Evolutionary conservation across 2,329 filamentous ascomycete species (phyloP), one percentile per base, ranked within the genome.

Genomic region (Paecilomyces fulvus): DNA sequence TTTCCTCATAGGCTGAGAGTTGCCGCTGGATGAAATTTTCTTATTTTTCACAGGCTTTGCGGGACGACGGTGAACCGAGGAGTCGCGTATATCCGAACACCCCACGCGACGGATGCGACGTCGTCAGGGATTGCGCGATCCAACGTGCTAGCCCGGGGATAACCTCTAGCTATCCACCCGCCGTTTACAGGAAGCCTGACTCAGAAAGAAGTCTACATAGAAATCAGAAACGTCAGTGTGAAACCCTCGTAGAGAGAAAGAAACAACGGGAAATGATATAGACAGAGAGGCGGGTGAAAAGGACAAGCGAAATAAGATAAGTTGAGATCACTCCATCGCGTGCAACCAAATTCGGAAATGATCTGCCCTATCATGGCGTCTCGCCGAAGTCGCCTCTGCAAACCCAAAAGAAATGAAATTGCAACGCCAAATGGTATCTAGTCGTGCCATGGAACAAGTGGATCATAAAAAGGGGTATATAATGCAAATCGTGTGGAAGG

Each of bases 181-280:
- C 61, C 59, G 56, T 61, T 66, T 75, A 78, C 63, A 78, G 65
- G 66, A 78, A 78, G 58, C 75, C 75, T 52, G 75, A 78, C 66
- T 78, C 75, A 56, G 75, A 77, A 48, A 78, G 68, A 54, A 78
- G 69, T 73, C 73, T 76, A 75, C 72, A 68, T 60, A 59, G 56
- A 62, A 56, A 63, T 1, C 25, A 28, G 65, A 58, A 63, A 58
- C 61, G 59, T 51, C 48, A 56, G 48, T 49, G 30, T 53, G 52
- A 28, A 30, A 9, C 31, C 48, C 11, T n/a, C 25, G 25, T 28
- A 25, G 25, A 28, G 20, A 51, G 23, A 57, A 12, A 43, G 17
- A 14, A 21, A 25, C 17, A n/a, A 20, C 33, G 20, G 28, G 30
- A 17, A 20, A 54, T 14, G 21, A 58, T 54, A 59, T 57, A 60